Percentiles rank a stretch among this genome's conserved stretches.
Conservation (phyloP, 2,329 filamentous ascomycete species). For the Aplosporella prunicola region DNA sequence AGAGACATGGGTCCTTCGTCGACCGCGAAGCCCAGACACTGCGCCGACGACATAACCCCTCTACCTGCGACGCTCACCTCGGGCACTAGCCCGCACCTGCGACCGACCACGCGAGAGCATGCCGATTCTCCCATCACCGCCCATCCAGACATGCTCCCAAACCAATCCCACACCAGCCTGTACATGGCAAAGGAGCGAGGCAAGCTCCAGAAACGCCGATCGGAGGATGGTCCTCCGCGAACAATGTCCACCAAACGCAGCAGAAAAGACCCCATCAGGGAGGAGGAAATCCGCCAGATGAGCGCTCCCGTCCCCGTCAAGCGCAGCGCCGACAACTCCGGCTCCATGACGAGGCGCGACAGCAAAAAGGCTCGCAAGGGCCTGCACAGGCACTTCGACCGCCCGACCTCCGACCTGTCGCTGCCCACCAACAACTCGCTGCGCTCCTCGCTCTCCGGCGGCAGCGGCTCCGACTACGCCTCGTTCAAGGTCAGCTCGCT, state of each 20-base stretch:
- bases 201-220: constrained; percentile 47
- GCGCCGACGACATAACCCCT: constrained; percentile 37
- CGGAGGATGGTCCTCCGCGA: constrained; percentile 48
- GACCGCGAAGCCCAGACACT: constrained; percentile 3
- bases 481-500: constrained; percentile 74
- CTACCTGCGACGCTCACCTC: constrained; percentile 33
- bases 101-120: constrained; percentile 31
- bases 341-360: constrained; percentile 53
- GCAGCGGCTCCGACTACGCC: constrained; percentile 52
- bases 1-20: too few relatives aligned
- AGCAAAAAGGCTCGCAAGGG: constrained; percentile 56
- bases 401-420: constrained; percentile 62
- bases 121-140: constrained; percentile 38
- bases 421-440: constrained; percentile 65
- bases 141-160: constrained; percentile 18
- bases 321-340: constrained; percentile 51
- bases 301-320: constrained; percentile 56
- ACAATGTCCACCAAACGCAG: constrained; percentile 66
- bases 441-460: constrained; percentile 65
- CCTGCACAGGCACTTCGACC: constrained; percentile 47
- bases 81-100: constrained; percentile 39
- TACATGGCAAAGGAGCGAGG: constrained; percentile 30
- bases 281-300: constrained; percentile 84
- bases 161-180: constrained; percentile 27
- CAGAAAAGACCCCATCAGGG: constrained; percentile 65